These are phyloP conservation scores for Penicillium bialowiezense DNA, from an alignment of 495 filamentous ascomycete species.

Conservation along the genomic window DNA sequence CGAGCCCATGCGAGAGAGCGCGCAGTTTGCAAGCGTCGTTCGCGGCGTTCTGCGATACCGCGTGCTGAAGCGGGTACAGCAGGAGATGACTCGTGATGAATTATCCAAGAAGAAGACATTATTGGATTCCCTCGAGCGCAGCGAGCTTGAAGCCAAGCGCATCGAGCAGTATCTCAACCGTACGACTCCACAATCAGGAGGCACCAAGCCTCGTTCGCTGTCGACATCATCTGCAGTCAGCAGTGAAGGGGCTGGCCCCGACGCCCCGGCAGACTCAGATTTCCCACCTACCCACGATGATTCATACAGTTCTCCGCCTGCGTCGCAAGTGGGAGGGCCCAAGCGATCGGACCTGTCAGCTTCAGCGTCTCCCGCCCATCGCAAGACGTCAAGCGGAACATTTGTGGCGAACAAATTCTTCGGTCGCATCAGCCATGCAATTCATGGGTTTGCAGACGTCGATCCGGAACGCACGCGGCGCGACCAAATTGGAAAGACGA, in stretches of 20 bases:
- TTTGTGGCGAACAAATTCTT: slow-evolving; percentile 93
- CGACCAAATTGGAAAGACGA: slow-evolving; percentile 93
- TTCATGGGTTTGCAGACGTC: slow-evolving; percentile 92
- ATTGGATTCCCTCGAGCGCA: slow-evolving; percentile 80
- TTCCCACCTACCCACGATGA: slow-evolving; percentile 89
- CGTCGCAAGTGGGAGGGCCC: slow-evolving; percentile 37
- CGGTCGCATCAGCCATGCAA: slow-evolving; percentile 87
- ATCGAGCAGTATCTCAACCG: slow-evolving; percentile 88
- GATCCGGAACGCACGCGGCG: slow-evolving; percentile 90
- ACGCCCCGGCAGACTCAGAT: slow-evolving; percentile 85
- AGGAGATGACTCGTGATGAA: slow-evolving; percentile 95
- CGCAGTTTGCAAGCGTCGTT: slow-evolving; percentile 94
- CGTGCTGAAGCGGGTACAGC: slow-evolving; percentile 88
- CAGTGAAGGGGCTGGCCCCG: slow-evolving; percentile 42
- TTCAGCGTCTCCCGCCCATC: slow-evolving; percentile 47
- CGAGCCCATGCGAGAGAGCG: slow-evolving; percentile 94
- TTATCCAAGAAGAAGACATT: slow-evolving; percentile 74
- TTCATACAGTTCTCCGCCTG: slow-evolving; percentile 53
- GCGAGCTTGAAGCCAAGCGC: slow-evolving; percentile 84
- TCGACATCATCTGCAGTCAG: slow-evolving; percentile 54
- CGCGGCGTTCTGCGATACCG: slow-evolving; percentile 82
- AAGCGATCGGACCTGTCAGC: slow-evolving; percentile 31
- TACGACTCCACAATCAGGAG: slow-evolving; percentile 45
- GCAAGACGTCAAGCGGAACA: slow-evolving; percentile 71
- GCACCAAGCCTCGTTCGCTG: slow-evolving; percentile 59